These are phyloP conservation scores for Zymoseptoria tritici DNA, from an alignment of 2,329 filamentous ascomycete species.

Conservation along the genomic window DNA sequence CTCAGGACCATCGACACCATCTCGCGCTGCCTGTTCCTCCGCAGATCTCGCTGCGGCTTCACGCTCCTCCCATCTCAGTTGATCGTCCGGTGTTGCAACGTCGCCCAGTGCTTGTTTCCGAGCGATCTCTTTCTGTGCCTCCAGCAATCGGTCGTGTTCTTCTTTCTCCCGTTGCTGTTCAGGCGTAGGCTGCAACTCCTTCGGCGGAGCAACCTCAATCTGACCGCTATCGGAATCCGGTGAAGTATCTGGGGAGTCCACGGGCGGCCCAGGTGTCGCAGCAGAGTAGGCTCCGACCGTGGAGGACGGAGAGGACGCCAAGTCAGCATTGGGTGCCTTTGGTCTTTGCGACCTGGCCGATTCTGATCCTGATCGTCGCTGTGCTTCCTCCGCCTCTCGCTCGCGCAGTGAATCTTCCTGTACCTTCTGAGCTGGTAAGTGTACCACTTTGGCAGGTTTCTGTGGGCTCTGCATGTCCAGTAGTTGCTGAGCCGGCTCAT, in stretches of 20 bases:
- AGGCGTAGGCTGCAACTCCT: constrained; percentile 29
- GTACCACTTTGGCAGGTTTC: constrained; percentile 34
- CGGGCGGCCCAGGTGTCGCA: constrained; percentile 60
- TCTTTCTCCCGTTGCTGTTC: constrained; percentile 42
- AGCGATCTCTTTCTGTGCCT: constrained; percentile 43
- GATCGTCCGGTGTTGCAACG: constrained; percentile 51
- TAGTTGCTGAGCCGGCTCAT: constrained; percentile 16
- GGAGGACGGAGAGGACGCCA: constrained; percentile 51
- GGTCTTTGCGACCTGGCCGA: constrained; percentile 28
- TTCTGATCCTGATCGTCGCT: constrained; percentile 33
- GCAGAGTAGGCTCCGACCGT: constrained; percentile 63
- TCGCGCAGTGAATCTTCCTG: constrained; percentile 42
- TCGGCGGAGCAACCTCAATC: constrained; percentile 22
- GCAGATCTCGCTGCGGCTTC: constrained; percentile 27
- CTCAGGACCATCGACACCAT: constrained; percentile 22
- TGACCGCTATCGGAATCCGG: constrained; percentile 26
- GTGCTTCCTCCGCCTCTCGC: constrained; percentile 32
- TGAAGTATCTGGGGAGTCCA: constrained; percentile 34
- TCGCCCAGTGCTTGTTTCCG: constrained; percentile 36
- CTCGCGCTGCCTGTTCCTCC: constrained; percentile 38
- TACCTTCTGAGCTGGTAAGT: constrained; percentile 44
- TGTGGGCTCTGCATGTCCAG: constrained; percentile 18
- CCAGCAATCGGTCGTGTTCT: constrained; percentile 46
- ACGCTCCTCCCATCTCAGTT: constrained; percentile 46
- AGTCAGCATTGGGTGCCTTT: constrained; percentile 15